A percentile compares a stretch with the other conserved stretches of the same genome.
These are phyloP conservation scores for Aspergillus neoniger DNA, from an alignment of 2,329 filamentous ascomycete species.

Conservation along the genomic window DNA sequence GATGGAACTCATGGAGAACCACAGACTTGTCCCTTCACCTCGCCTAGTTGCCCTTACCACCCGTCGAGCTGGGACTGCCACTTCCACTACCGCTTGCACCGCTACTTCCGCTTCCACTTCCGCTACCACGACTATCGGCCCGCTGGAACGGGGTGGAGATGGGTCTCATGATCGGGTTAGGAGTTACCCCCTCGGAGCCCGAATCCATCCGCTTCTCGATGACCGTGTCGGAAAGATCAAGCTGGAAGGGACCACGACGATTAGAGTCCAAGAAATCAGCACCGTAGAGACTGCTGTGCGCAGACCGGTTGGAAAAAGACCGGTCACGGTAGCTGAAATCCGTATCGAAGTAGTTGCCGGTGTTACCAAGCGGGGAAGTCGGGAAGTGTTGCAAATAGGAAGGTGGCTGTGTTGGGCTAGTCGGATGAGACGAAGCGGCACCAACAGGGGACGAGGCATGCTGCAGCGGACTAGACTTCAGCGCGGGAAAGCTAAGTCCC, in stretches of 20 bases:
- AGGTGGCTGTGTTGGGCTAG: conserved; percentile 36
- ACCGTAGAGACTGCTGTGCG: conserved; percentile 40
- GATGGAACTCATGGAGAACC: not conserved
- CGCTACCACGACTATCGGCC: conserved; percentile 52
- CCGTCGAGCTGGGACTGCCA: conserved; percentile 43
- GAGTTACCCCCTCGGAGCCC: conserved; percentile 34
- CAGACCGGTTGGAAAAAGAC: conserved; percentile 46
- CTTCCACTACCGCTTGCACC: conserved; percentile 45
- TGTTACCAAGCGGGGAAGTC: conserved; percentile 36
- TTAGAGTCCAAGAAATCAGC: conserved; percentile 35
- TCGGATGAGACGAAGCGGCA: conserved; percentile 35
- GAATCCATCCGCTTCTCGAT: conserved; percentile 34
- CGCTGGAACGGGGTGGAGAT: conserved; percentile 42
- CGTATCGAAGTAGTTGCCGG: conserved; percentile 34
- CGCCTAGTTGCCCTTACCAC: conserved; percentile 33
- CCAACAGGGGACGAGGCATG: conserved; percentile 37
- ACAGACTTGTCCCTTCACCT: not conserved
- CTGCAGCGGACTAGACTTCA: conserved; percentile 40
- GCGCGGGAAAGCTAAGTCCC: conserved; percentile 38
- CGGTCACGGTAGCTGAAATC: conserved; percentile 40
- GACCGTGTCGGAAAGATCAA: conserved; percentile 35
- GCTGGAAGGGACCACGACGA: conserved; percentile 32
- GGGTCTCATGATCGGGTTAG: conserved; percentile 40
- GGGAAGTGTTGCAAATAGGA: conserved; percentile 35
- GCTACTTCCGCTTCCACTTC: conserved; percentile 47